phyloP scores from a whole-genome alignment of 2,329 filamentous ascomycete species.

The Hymenoscyphus linearis region DNA sequence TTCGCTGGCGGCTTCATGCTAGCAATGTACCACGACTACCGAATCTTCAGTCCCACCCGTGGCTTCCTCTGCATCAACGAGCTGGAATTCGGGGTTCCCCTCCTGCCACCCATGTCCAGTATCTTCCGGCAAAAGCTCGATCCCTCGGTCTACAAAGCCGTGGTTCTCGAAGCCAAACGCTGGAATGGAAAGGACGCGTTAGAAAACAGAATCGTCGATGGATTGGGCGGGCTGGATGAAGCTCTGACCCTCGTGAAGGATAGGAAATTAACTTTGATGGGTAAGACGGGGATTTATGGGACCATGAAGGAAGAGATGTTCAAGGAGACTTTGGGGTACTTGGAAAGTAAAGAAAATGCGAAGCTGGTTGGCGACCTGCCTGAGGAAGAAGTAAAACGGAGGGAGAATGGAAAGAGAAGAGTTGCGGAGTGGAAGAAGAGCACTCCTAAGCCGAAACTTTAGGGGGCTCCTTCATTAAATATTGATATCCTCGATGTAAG shows the following conservation, averaged over 20 bases:
- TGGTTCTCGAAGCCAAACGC: slow-evolving; percentile 70
- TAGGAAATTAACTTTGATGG: slow-evolving; percentile 55
- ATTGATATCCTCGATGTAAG: no score
- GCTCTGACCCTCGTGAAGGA: slow-evolving; percentile 54
- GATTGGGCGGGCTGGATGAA: slow-evolving; percentile 58
- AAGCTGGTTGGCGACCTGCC: slow-evolving; percentile 37
- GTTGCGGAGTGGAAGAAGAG: slow-evolving; percentile 28
- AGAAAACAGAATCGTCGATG: slow-evolving; percentile 63
- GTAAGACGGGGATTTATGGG: slow-evolving; percentile 62
- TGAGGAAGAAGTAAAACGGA: slow-evolving; percentile 28
- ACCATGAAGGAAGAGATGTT: slow-evolving; percentile 73
- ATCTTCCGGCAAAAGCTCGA: slow-evolving; percentile 69
- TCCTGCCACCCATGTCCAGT: slow-evolving; percentile 66
- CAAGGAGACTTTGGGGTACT: slow-evolving; percentile 53
- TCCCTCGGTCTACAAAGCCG: slow-evolving; percentile 48
- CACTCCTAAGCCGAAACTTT: slow-evolving; percentile 25
- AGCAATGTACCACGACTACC: slow-evolving; percentile 78
- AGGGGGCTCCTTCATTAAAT: not conserved
- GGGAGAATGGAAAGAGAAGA: slow-evolving; percentile 16
- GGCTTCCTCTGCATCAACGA: slow-evolving; percentile 82
- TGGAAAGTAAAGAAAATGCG: slow-evolving; percentile 48
- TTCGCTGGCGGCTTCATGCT: slow-evolving; percentile 81
- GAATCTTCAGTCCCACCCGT: slow-evolving; percentile 63
- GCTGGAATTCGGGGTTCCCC: slow-evolving; percentile 71
- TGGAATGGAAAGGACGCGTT: slow-evolving; percentile 60